Evolutionary conservation across 2,329 filamentous ascomycete species (phyloP).

Genomic region (Domatiomyces globalis): DNA sequence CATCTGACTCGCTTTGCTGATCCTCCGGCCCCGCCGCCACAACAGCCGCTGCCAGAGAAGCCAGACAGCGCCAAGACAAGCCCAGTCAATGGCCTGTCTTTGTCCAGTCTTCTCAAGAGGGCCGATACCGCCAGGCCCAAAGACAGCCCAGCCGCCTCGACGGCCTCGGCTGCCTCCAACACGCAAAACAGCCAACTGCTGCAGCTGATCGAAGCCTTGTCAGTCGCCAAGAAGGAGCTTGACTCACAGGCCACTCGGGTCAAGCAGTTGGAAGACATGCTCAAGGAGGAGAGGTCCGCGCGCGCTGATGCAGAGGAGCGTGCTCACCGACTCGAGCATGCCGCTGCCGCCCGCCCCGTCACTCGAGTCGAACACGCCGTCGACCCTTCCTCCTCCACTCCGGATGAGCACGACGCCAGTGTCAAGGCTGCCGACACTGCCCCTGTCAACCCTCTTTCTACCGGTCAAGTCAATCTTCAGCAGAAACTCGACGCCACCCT

Average conservation of each 20-base stretch:
- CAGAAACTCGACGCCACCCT: slow-evolving; percentile 62
- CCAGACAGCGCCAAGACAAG: slow-evolving; percentile 51
- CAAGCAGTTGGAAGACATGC: slow-evolving; percentile 63
- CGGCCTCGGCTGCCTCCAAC: slow-evolving; percentile 30
- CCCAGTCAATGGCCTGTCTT: slow-evolving; percentile 31
- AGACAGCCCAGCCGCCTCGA: slow-evolving; percentile 38
- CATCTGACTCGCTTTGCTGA: slow-evolving; percentile 77
- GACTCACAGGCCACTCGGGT: slow-evolving; percentile 69
- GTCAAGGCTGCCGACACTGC: slow-evolving; percentile 18
- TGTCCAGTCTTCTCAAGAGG: slow-evolving; percentile 54
- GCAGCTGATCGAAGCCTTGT: slow-evolving; percentile 70
- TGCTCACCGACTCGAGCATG: slow-evolving; percentile 55
- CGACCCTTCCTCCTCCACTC: slow-evolving; percentile 6
- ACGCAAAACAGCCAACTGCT: slow-evolving; percentile 60
- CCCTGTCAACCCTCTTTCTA: slow-evolving; percentile 22
- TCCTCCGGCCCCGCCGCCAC: slow-evolving; percentile 81
- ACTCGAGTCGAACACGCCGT: slow-evolving; percentile 9
- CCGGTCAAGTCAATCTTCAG: slow-evolving; percentile 38
- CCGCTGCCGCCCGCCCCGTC: slow-evolving; percentile 32
- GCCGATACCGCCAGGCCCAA: slow-evolving; percentile 53
- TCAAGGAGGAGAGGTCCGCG: slow-evolving; percentile 66
- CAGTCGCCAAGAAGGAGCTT: slow-evolving; percentile 70
- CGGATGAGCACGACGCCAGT: slow-evolving; percentile 21
- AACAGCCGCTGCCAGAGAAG: slow-evolving; percentile 86
- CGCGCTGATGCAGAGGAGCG: slow-evolving; percentile 73